Base-by-base conservation (phyloP, 2,329 filamentous ascomycete species). In the Fusarium continuum region DNA sequence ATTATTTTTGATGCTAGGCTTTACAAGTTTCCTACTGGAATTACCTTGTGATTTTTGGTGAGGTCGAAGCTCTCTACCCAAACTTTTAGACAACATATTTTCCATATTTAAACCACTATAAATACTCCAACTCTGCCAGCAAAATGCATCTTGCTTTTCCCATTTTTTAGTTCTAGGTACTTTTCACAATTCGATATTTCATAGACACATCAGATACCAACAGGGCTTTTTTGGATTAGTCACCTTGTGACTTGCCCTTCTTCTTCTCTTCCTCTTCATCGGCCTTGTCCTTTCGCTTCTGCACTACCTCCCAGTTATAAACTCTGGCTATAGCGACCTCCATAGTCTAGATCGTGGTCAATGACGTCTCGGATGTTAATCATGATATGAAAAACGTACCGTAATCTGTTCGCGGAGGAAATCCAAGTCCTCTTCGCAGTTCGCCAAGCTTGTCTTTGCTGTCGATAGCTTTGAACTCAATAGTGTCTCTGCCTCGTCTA, bases 251-350 rank as follows among this genome's bases (percentile, higher is more conserved):
- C 63, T 76, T 73, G 38, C 72, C 72, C 41, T 77, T 77, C 56
- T 77, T 73, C 43, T 75, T 73, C 36, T 74, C 75, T 55, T 78
- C 77, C 46, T 81, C 87, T 62, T 87, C 85, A 32, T 90, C 88
- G 4, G 79, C 82, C 76, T 93, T 95, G 60, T 97, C 93, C 82
- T 97, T 97, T 69, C 95, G 85, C 79, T 96, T 92, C 81, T 97
- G 91, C 36, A 94, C 92, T 5, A 99, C 93, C 73, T 99, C 95
- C 94, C 95, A 98, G 78, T 99, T 99, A 78, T 99, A 98, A n/a
- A 99, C 93, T 65, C 95, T 85, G 19, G 95, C 95, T 34, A 94
- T 93, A 5, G 95, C 95, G 28, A 99, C 95, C 78, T 99, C 95
- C 82, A 99, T 89, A 0, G 93, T 97, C 92, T 96, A 67, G n/a